These are phyloP conservation scores for Leptographium flavum DNA, from an alignment of 2,329 filamentous ascomycete species.

Conservation along the genomic window DNA sequence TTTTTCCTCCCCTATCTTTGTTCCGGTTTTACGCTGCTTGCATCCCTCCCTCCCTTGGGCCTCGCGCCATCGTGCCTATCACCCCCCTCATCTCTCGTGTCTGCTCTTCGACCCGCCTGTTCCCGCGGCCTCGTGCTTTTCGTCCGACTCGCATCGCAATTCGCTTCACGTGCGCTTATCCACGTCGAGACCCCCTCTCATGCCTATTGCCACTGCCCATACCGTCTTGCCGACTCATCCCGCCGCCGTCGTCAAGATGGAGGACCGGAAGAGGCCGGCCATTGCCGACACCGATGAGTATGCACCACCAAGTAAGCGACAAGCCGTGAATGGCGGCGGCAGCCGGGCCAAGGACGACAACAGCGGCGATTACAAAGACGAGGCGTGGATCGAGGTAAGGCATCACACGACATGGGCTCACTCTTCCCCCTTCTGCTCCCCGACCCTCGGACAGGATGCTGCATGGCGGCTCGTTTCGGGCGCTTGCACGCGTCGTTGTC, in stretches of 20 bases:
- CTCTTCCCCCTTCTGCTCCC: constrained; percentile 1
- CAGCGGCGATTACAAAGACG: constrained; percentile 39
- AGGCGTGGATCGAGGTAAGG: constrained; percentile 52
- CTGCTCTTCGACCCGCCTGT: constrained; percentile 1
- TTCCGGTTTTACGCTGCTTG: not conserved
- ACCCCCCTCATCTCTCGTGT: constrained; percentile 1
- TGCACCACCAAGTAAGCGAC: constrained; percentile 81
- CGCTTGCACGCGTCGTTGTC: not conserved
- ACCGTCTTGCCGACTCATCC: constrained; percentile 53
- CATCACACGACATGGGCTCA: constrained; percentile 18
- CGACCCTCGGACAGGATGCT: not conserved
- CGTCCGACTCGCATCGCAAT: not conserved
- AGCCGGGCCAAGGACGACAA: constrained; percentile 37
- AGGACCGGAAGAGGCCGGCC: constrained; percentile 96
- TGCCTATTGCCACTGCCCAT: constrained; percentile 70
- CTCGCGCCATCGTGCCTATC: not conserved
- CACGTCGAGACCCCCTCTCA: constrained; percentile 41
- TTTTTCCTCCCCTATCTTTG: not conserved
- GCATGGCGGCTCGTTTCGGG: not conserved
- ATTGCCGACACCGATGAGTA: constrained; percentile 66
- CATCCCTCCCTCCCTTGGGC: not conserved
- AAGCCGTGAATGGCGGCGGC: constrained; percentile 68
- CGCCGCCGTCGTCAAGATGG: constrained; percentile 87
- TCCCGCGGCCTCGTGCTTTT: not conserved
- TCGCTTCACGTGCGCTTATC: constrained; percentile 17